A percentile compares a stretch with the other conserved stretches of the same genome.
phyloP scores from a whole-genome alignment of 108 stramenopile species.

The Cyclotella choctawhatcheeana region DNA sequence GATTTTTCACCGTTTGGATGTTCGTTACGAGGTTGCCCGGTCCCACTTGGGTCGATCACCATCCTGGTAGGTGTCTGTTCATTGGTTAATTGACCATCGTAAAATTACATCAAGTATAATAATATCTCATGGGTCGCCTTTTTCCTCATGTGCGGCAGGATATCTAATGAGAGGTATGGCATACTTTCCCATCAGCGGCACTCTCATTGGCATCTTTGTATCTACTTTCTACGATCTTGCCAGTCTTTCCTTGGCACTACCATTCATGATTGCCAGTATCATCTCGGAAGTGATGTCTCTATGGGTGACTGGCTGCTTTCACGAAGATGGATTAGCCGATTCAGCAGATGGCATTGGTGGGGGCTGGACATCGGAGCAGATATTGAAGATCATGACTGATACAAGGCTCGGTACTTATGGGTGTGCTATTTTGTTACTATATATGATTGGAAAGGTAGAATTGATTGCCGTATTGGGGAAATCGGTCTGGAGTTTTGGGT shows the following conservation, averaged over 20 bases:
- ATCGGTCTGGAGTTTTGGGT: slow-evolving; percentile 40
- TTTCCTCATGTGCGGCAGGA: slow-evolving; percentile 15
- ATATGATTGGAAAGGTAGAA: slow-evolving; percentile 64
- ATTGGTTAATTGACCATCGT: not conserved
- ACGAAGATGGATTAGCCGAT: slow-evolving; percentile 86
- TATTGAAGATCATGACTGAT: slow-evolving; percentile 86
- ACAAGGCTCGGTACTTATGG: slow-evolving; percentile 83
- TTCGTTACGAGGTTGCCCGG: slow-evolving; percentile 73
- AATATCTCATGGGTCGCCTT: not conserved
- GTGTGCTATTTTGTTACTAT: slow-evolving; percentile 66
- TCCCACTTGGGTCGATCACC: slow-evolving; percentile 71
- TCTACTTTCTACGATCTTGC: slow-evolving; percentile 51
- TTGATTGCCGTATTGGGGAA: slow-evolving; percentile 54
- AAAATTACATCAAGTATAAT: not conserved
- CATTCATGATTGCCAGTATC: slow-evolving; percentile 40
- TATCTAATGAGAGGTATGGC: slow-evolving; percentile 76
- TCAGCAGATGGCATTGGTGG: slow-evolving; percentile 72
- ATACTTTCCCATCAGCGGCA: slow-evolving; percentile 73
- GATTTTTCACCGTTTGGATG: slow-evolving; percentile 65
- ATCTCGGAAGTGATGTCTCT: slow-evolving; percentile 35
- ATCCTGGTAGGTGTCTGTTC: slow-evolving; percentile 50
- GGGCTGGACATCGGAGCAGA: slow-evolving; percentile 76
- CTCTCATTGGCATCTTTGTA: slow-evolving; percentile 55
- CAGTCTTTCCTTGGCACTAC: slow-evolving; percentile 43
- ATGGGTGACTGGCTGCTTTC: slow-evolving; percentile 79